Conservation (phyloP, 768 basidiomycete genomes). For the Lentinus brumalis region DNA sequence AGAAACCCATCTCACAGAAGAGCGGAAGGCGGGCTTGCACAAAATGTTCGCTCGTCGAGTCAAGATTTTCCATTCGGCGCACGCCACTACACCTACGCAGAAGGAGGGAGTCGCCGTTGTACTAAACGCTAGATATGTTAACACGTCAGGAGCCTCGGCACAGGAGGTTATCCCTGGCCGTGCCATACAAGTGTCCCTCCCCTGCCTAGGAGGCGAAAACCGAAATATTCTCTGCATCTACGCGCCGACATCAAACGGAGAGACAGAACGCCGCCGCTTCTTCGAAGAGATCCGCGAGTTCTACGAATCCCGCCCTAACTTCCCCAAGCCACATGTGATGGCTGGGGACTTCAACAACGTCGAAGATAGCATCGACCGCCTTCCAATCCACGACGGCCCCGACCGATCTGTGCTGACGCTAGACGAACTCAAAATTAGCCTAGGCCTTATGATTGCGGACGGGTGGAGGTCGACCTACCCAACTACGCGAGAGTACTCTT, state of each 20-base stretch:
- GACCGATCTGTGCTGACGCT: no score
- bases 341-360: conserved; percentile 8
- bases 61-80: neutral
- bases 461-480: conserved; percentile 1
- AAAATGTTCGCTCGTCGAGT: neutral
- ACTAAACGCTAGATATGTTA: no score
- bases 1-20: conserved; percentile 12
- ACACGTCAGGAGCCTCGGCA: no score
- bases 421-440: neutral
- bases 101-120: no score
- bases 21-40: neutral
- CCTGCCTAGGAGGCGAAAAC: no score
- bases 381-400: neutral
- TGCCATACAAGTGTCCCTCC: no score
- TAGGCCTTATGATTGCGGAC: neutral
- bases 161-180: no score
- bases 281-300: neutral
- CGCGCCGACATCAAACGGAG: no score
- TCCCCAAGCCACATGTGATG: neutral
- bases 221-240: no score
- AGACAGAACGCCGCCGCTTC: no score
- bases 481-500: neutral
- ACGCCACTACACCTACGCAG: no score
- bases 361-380: neutral
- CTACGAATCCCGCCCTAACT: neutral